A percentile compares a stretch with the other conserved stretches of the same genome.
phyloP scores from a whole-genome alignment of 2,329 filamentous ascomycete species.

The Exophiala calicioides region DNA sequence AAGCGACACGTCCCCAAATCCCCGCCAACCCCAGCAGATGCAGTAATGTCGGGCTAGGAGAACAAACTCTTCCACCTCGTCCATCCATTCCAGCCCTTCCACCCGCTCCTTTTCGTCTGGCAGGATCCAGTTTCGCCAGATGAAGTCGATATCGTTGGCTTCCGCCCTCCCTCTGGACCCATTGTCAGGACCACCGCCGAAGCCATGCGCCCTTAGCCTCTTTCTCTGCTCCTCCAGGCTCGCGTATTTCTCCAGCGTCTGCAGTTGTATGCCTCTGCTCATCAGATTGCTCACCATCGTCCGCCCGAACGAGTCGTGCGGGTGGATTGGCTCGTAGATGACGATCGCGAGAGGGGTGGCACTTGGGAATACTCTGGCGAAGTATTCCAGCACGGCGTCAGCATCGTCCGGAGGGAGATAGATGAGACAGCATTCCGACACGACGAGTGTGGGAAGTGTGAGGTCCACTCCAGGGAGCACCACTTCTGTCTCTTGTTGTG shows the following conservation, averaged over 20 bases:
- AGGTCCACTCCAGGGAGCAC: conserved; percentile 51
- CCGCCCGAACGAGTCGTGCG: conserved; percentile 80
- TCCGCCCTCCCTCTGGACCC: conserved; percentile 45
- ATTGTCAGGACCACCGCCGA: conserved; percentile 44
- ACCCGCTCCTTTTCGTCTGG: conserved; percentile 75
- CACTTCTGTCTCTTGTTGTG: conserved; percentile 33
- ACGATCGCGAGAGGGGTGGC: conserved; percentile 61
- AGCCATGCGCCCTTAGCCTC: conserved; percentile 67
- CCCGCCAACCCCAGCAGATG: conserved; percentile 82
- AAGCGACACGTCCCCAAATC: conserved; percentile 36
- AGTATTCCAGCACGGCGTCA: conserved; percentile 64
- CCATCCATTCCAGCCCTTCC: conserved; percentile 77
- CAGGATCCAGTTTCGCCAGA: conserved; percentile 76
- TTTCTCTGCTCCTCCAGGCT: conserved; percentile 67
- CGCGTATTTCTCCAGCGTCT: conserved; percentile 74
- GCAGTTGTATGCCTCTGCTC: conserved; percentile 77
- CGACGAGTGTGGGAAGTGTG: conserved; percentile 73
- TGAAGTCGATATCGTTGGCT: conserved; percentile 63
- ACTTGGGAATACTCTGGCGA: conserved; percentile 54
- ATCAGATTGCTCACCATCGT: conserved; percentile 92
- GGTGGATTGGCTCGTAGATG: conserved; percentile 86
- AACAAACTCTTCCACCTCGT: conserved; percentile 94
- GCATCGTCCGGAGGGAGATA: conserved; percentile 73
- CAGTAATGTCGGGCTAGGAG: conserved; percentile 86
- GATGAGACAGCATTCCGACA: conserved; percentile 95